phyloP scores from a whole-genome alignment of 1,284 basidiomycete species.

The Tilletia horrida region DNA sequence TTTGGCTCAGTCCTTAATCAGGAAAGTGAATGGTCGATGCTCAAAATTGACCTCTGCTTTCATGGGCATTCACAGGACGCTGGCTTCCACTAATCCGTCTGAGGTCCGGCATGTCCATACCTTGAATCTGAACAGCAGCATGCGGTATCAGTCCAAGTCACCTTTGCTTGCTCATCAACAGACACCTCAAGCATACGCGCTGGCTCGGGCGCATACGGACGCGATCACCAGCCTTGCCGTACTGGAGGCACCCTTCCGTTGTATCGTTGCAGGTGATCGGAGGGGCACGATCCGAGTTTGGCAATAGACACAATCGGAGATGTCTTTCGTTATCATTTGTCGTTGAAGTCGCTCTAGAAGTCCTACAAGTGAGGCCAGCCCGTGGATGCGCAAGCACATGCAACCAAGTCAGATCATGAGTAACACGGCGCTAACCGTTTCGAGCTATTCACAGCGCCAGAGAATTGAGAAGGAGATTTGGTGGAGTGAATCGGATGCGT shows the following conservation, averaged over 20 bases:
- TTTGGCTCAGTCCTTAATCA: no score
- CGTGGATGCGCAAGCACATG: no score
- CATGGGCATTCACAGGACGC: background rate
- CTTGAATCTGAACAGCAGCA: slow-evolving; percentile 4
- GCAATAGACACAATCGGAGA: slow-evolving; percentile 38
- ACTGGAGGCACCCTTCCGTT: slow-evolving; percentile 80
- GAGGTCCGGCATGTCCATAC: slow-evolving; percentile 14
- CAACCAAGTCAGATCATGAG: no score
- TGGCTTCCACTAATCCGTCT: background rate
- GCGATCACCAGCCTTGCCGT: slow-evolving; percentile 74
- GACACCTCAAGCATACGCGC: slow-evolving; percentile 23
- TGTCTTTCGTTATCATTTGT: slow-evolving; percentile 2
- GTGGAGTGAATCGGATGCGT: no score
- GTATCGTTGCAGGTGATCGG: slow-evolving; percentile 75
- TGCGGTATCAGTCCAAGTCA: slow-evolving; percentile 18
- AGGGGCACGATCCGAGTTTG: slow-evolving; percentile 46
- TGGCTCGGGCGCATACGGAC: slow-evolving; percentile 57
- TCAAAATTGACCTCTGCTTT: no score
- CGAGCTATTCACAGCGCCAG: no score
- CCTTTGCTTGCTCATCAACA: slow-evolving; percentile 39
- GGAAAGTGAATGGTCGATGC: no score
- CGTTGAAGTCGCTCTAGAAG: no score
- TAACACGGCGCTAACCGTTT: no score
- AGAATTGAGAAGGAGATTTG: no score
- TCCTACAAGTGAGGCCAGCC: no score